These are phyloP conservation scores for Clarkia xantiana DNA, from an alignment of 345 rosid genomes.

Conservation along the genomic window DNA sequence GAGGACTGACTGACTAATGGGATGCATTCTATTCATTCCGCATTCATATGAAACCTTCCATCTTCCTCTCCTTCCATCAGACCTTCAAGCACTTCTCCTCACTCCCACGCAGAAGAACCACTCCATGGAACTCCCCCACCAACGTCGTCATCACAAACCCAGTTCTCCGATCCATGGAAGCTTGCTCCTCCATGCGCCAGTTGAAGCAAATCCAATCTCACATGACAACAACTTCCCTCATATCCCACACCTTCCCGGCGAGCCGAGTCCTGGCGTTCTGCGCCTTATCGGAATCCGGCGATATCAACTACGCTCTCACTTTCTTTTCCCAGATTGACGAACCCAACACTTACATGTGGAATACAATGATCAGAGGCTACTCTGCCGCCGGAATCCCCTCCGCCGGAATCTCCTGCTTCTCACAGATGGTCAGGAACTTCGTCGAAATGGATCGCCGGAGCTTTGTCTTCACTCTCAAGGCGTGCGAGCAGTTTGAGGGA, in stretches of 20 bases:
- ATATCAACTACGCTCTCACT: conserved; percentile 16
- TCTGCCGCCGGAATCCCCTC: conserved; percentile 9
- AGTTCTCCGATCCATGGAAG: conserved; percentile 18
- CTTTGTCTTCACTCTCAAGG: conserved; percentile 25
- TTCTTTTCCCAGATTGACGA: conserved; percentile 16
- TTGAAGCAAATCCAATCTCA: conserved; percentile 30
- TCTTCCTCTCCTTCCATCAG: conserved; percentile 2
- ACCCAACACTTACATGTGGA: conserved; percentile 31
- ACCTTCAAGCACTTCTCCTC: conserved; percentile 3
- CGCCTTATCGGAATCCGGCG: conserved; percentile 20
- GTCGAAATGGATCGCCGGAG: conserved; percentile 24
- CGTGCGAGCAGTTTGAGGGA: conserved; percentile 12
- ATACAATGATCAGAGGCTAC: conserved; percentile 30
- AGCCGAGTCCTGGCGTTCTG: conserved; percentile 31
- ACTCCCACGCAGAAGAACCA: not conserved
- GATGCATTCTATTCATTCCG: too few relatives aligned
- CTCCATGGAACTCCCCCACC: conserved; percentile 28
- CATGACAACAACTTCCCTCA: conserved; percentile 24
- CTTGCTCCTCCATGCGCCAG: conserved; percentile 23
- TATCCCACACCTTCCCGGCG: conserved; percentile 24
- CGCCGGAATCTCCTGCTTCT: conserved; percentile 14
- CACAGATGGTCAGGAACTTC: conserved; percentile 13
- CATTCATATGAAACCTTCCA: conserved; percentile 2
- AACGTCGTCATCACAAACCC: conserved; percentile 21
- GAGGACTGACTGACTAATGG: too few relatives aligned